These are phyloP conservation scores for Candida freyschussii DNA, from an alignment of 1,139 yeast species.

Conservation along the genomic window DNA sequence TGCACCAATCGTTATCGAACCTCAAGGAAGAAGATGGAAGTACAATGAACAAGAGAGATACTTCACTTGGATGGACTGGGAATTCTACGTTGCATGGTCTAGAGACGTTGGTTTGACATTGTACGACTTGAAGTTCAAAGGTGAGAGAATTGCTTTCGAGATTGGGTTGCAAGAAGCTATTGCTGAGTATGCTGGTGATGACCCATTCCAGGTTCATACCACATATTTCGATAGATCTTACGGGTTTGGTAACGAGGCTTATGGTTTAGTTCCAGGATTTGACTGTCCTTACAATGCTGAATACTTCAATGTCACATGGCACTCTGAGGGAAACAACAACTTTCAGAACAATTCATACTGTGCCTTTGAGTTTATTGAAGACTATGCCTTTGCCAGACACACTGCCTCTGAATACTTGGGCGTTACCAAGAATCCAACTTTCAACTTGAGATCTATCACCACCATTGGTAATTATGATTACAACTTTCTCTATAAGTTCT, in stretches of 20 bases:
- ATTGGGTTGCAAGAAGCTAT: slow-evolving; percentile 26
- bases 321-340: slow-evolving; percentile 18
- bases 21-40: slow-evolving; percentile 26
- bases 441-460: slow-evolving; percentile 22
- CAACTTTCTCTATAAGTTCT: slow-evolving; percentile 25
- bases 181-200: slow-evolving; percentile 27
- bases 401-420: slow-evolving; percentile 18
- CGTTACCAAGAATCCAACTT: slow-evolving; percentile 23
- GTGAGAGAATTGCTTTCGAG: slow-evolving; percentile 26
- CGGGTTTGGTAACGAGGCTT: slow-evolving; percentile 26
- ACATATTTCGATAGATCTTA: slow-evolving; percentile 23
- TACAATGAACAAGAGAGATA: slow-evolving; percentile 22
- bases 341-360: slow-evolving; percentile 25
- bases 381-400: slow-evolving; percentile 25
- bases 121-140: slow-evolving; percentile 25
- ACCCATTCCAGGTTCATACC: slow-evolving; percentile 26
- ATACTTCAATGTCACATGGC: slow-evolving; percentile 25
- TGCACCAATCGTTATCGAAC: slow-evolving; percentile 22
- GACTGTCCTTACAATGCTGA: slow-evolving; percentile 27
- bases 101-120: slow-evolving; percentile 24
- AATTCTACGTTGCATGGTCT: slow-evolving; percentile 23
- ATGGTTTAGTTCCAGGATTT: slow-evolving; percentile 25
- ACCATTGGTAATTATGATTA: slow-evolving; percentile 28
- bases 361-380: slow-evolving; percentile 24
- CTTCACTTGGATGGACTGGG: slow-evolving; percentile 28